Conservation (phyloP, 1,284 basidiomycete species). For the Leccinum solheimii region DNA sequence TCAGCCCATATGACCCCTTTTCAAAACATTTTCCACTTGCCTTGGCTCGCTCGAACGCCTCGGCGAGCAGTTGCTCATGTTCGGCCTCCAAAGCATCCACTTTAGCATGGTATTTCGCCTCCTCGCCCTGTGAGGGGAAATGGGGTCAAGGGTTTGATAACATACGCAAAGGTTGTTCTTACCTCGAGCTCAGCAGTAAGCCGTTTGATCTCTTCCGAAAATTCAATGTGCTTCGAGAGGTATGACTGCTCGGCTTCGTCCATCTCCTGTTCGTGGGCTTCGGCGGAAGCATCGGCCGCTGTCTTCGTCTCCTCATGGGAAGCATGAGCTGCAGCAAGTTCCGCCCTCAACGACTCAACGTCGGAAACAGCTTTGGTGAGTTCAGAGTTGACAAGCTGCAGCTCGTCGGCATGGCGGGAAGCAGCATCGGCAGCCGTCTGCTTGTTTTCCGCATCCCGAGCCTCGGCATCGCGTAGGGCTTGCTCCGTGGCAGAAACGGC, state of each 20-base stretch:
- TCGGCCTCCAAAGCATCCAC: constrained; percentile 67
- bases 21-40: constrained; percentile 38
- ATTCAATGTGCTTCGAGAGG: constrained; percentile 51
- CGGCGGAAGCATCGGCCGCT: constrained; percentile 45
- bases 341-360: constrained; percentile 47
- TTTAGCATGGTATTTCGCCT: constrained; percentile 64
- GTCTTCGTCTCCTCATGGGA: constrained; percentile 51
- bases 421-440: constrained; percentile 44
- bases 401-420: constrained; percentile 46
- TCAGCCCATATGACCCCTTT: neutral
- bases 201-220: constrained; percentile 57
- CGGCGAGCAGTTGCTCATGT: constrained; percentile 61
- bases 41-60: constrained; percentile 77
- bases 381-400: constrained; percentile 47
- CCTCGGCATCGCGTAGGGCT: constrained; percentile 52
- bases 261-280: constrained; percentile 49
- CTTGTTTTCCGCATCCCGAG: constrained; percentile 49
- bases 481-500: constrained; percentile 50
- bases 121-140: constrained; percentile 53
- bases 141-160: neutral
- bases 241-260: constrained; percentile 51
- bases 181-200: constrained; percentile 68
- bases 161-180: constrained; percentile 16
- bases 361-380: constrained; percentile 47
- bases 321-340: constrained; percentile 45